Base-by-base conservation (phyloP, 2,329 filamentous ascomycete genomes). In the Clarireedia homoeocarpa region DNA sequence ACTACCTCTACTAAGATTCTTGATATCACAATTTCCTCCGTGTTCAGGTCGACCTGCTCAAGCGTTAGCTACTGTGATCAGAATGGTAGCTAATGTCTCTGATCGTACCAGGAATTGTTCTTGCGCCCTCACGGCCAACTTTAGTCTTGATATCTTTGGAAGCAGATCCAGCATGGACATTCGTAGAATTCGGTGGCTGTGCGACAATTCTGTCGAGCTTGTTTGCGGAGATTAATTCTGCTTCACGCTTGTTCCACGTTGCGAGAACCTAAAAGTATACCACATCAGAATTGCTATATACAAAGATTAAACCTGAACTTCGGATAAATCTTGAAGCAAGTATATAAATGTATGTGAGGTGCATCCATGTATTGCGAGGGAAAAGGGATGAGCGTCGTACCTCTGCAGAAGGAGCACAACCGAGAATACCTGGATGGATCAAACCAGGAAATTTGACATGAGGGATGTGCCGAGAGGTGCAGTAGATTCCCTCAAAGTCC, bases 11-110 rank as follows among this genome's bases (percentile, higher is more conserved):
- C 81, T 86, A 30, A 95, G 76, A 65, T 94, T 94, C 74, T 95
- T 95, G 71, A 95, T 94, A 63, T 96, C 90, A 68, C 89, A 94
- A 66, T 95, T 95, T 0, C 91, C 91, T 14, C 91, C 91, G 64
- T 67, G 65, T 54, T 68, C 66, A 2, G 65, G 65, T 15, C 65
- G 61, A 6, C 64, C 63, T 63, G n/a, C 20, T 10, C 12, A 26
- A 23, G 12, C 24, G 7, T 61, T 34, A 61, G 56, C 38, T 42
- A 36, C 20, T 38, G 20, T 24, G 17, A 1, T 15, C n/a, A 5
- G 10, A 51, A 34, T 40, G 24, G 14, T 7, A 14, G 6, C n/a
- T 2, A 30, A 20, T 24, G 6, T 9, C 44, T 27, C 15, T 4
- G 4, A 36, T 6, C 51, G 23, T 60, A 2, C 91, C 85, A 0